phyloP scores from a whole-genome alignment of 805 yeast genomes.

The Suhomyces sp. region DNA sequence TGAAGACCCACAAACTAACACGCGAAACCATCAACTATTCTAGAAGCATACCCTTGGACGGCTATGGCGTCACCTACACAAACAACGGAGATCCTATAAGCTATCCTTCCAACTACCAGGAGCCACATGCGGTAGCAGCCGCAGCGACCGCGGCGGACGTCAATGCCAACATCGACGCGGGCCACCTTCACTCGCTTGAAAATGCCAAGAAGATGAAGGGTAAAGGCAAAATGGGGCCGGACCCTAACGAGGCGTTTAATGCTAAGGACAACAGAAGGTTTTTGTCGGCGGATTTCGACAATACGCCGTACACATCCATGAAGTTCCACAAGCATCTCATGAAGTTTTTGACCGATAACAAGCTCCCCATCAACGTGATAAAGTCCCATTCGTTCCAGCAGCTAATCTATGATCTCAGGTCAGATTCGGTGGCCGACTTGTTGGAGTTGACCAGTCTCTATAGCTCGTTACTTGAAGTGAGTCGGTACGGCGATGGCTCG shows the following conservation, averaged over 20 bases:
- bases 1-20: conserved; percentile 50
- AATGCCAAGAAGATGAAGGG: conserved; percentile 6
- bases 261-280: conserved; percentile 7
- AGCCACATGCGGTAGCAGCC: conserved; percentile 9
- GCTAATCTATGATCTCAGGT: conserved; percentile 47
- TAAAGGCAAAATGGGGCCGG: not conserved
- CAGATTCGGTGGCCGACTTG: conserved; percentile 46
- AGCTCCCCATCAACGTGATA: conserved; percentile 45
- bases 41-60: conserved; percentile 38
- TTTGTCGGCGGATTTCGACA: conserved; percentile 34
- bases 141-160: conserved; percentile 6
- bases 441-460: conserved; percentile 45
- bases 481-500: conserved; percentile 8
- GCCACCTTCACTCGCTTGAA: not conserved
- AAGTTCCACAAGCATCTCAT: conserved; percentile 51
- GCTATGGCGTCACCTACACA: conserved; percentile 34
- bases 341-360: conserved; percentile 51
- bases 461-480: conserved; percentile 39
- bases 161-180: not conserved
- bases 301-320: conserved; percentile 41
- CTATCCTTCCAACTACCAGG: conserved; percentile 14
- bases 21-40: conserved; percentile 39
- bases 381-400: conserved; percentile 52
- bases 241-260: not conserved
- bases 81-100: conserved; percentile 28